These are phyloP conservation scores for Populus nigra DNA, from an alignment of 345 rosid genomes.

Conservation along the genomic window DNA sequence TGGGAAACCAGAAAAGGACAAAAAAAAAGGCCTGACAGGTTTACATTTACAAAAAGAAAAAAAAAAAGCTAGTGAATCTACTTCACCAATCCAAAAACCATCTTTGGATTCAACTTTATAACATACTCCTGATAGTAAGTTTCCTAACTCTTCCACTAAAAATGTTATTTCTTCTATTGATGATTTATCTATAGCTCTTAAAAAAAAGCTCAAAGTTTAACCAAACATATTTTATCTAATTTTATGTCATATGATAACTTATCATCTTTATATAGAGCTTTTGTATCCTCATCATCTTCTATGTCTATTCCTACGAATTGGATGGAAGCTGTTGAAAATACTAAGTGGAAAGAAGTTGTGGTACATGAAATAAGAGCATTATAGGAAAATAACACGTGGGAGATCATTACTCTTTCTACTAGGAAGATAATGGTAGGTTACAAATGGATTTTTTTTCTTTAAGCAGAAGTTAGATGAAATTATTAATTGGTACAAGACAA, in stretches of 20 bases:
- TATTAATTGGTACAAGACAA: too few species aligned
- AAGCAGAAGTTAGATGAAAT: not conserved
- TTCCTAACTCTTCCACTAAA: not conserved
- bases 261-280: not conserved
- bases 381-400: not conserved
- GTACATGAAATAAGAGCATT: not conserved
- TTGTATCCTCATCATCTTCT: not conserved
- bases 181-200: not conserved
- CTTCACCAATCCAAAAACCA: too few species aligned
- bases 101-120: not conserved
- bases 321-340: not conserved
- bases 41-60: too few species aligned
- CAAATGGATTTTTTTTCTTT: not conserved
- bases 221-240: not conserved
- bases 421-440: not conserved
- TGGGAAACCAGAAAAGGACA: not conserved
- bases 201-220: too few species aligned
- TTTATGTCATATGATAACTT: not conserved
- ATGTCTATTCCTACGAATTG: not conserved
- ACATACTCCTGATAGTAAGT: not conserved
- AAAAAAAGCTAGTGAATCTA: not conserved
- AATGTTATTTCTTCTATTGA: too few species aligned
- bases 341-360: not conserved
- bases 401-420: not conserved
- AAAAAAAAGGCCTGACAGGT: not conserved